Evolutionary conservation across 208 protist species (phyloP).

Genomic region (Leishmania arabica): DNA sequence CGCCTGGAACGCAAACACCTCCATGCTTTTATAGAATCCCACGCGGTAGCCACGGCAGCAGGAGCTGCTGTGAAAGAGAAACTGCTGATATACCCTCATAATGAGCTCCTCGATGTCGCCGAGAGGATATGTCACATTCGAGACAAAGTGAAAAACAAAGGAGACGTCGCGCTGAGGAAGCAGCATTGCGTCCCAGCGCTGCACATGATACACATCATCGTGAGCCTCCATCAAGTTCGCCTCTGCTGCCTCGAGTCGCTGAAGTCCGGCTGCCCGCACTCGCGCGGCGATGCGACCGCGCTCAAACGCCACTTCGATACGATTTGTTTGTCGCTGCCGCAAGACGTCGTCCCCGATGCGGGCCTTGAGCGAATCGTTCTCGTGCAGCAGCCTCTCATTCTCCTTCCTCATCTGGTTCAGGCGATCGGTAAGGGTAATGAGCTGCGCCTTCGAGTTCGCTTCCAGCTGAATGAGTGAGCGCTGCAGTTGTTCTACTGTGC

Average conservation of each 20-base stretch:
- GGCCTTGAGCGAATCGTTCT: conserved; percentile 75
- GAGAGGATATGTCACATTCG: conserved; percentile 40
- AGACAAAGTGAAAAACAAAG: conserved; percentile 83
- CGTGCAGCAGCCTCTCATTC: conserved; percentile 34
- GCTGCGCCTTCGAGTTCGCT: conserved; percentile 56
- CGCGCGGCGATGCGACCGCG: conserved; percentile 46
- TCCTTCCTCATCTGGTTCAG: conserved; percentile 37
- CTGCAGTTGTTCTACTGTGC: conserved; percentile 62
- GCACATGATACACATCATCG: conserved; percentile 81
- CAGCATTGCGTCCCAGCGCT: conserved; percentile 68
- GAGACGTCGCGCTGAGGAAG: conserved; percentile 75
- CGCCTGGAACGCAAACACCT: conserved; percentile 78
- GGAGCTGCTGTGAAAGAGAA: conserved; percentile 46
- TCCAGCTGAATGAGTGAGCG: conserved; percentile 52
- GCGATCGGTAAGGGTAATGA: conserved; percentile 48
- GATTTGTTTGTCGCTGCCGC: conserved; percentile 67
- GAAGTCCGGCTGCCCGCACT: conserved; percentile 62
- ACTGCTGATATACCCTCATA: conserved; percentile 68
- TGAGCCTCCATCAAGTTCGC: conserved; percentile 79
- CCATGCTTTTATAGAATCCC: conserved; percentile 46
- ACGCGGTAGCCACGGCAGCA: conserved; percentile 59
- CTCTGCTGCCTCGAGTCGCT: conserved; percentile 72
- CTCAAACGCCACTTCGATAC: conserved; percentile 75
- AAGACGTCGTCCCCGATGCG: conserved; percentile 80
- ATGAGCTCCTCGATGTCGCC: conserved; percentile 61